Evolutionary conservation across 208 protist species (phyloP).

Genomic region (Phytomonas sp.): DNA sequence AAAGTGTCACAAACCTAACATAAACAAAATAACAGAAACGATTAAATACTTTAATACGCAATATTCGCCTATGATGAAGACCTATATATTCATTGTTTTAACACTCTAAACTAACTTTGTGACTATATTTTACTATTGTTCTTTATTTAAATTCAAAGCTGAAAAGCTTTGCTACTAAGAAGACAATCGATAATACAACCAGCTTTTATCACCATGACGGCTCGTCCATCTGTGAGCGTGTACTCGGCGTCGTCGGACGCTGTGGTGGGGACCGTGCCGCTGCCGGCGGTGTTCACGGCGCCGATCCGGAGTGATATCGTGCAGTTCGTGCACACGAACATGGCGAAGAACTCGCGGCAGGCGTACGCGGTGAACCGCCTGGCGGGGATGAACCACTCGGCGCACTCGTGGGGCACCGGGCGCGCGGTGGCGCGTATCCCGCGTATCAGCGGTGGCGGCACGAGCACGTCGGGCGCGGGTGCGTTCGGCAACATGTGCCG

Average conservation of each 20-base stretch:
- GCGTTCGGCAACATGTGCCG: conserved; percentile 99
- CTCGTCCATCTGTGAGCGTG: conserved; percentile 81
- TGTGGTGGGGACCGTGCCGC: conserved; percentile 60
- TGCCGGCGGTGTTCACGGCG: conserved; percentile 80
- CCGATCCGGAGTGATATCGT: conserved; percentile 83
- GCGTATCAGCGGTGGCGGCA: conserved; percentile 97
- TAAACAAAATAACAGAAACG: background rate
- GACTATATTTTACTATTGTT: too few species aligned
- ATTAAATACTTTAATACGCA: background rate
- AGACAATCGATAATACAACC: too few species aligned
- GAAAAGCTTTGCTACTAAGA: too few species aligned
- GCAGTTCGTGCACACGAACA: conserved; percentile 94
- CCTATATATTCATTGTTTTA: too few species aligned
- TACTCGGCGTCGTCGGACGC: conserved; percentile 77
- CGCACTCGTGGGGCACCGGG: conserved; percentile 99
- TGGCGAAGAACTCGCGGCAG: conserved; percentile 98
- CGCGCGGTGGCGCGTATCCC: conserved; percentile 99
- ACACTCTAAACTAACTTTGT: too few species aligned
- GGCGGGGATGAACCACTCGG: conserved; percentile 96
- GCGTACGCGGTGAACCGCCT: conserved; percentile 93
- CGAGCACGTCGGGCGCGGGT: conserved; percentile 96
- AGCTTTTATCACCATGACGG: conserved; percentile 40
- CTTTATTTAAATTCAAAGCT: too few species aligned
- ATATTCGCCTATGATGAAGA: background rate
- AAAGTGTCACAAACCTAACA: background rate